Conservation (phyloP, 2,329 filamentous ascomycete species). For the Nigrospora osmanthi region DNA sequence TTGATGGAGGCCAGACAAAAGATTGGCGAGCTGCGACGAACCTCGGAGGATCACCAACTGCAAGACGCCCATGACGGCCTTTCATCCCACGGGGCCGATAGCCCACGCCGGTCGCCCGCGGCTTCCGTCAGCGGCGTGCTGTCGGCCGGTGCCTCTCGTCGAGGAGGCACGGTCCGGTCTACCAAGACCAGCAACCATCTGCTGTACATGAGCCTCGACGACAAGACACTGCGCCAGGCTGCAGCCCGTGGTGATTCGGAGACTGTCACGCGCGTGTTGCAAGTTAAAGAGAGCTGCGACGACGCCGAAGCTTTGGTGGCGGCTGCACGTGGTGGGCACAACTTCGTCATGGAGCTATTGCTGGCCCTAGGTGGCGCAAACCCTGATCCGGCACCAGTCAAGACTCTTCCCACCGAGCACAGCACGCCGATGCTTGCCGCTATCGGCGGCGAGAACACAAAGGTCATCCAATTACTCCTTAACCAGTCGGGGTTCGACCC, state of each 20-base stretch:
- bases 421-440: slow-evolving; percentile 91
- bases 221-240: slow-evolving; percentile 52
- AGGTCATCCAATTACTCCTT: slow-evolving; percentile 74
- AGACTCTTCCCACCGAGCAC: slow-evolving; percentile 55
- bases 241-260: slow-evolving; percentile 55
- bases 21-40: slow-evolving; percentile 43
- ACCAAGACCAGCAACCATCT: slow-evolving; percentile 58
- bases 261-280: slow-evolving; percentile 52
- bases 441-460: slow-evolving; percentile 81
- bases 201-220: slow-evolving; percentile 55
- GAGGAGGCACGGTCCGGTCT: slow-evolving; percentile 47
- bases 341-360: slow-evolving; percentile 74
- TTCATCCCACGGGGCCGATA: slow-evolving; percentile 48
- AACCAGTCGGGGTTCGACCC: slow-evolving; percentile 76
- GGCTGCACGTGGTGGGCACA: slow-evolving; percentile 85
- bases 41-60: slow-evolving; percentile 49
- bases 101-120: slow-evolving; percentile 49
- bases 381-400: slow-evolving; percentile 61
- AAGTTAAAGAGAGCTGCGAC: slow-evolving; percentile 52
- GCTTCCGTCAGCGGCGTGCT: slow-evolving; percentile 21
- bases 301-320: slow-evolving; percentile 86
- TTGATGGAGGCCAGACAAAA: slow-evolving; percentile 54
- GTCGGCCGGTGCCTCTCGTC: slow-evolving; percentile 31
- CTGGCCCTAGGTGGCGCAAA: slow-evolving; percentile 59
- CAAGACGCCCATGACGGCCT: slow-evolving; percentile 38